Percentiles rank a stretch among this genome's conserved stretches.
These are phyloP conservation scores for Thalassiosira exigua DNA, from an alignment of 352 stramenopile species.

Conservation along the genomic window DNA sequence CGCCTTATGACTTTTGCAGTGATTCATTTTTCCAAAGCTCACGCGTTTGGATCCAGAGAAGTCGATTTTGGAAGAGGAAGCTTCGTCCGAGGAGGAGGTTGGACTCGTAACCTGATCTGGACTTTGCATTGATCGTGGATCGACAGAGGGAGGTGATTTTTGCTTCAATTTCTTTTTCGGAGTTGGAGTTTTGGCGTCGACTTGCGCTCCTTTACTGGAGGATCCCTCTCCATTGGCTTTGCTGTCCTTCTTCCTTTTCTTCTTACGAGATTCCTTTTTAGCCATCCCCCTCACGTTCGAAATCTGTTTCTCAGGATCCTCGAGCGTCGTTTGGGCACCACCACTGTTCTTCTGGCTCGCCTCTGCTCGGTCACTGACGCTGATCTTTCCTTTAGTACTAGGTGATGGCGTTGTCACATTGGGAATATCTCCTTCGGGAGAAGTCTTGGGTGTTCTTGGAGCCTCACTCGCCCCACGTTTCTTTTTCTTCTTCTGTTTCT, in stretches of 20 bases:
- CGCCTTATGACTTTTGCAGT: conserved; percentile 77
- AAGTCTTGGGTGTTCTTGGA: too few species aligned
- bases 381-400: too few species aligned
- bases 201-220: conserved; percentile 28
- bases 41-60: conserved; percentile 59
- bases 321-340: conserved; percentile 46
- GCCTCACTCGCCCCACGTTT: too few species aligned
- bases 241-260: conserved; percentile 46
- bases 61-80: not conserved
- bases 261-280: conserved; percentile 33
- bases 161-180: conserved; percentile 47
- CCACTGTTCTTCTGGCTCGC: conserved; percentile 44
- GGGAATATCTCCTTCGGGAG: too few species aligned
- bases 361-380: too few species aligned
- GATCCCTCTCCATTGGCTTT: conserved; percentile 37
- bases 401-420: too few species aligned
- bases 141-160: conserved; percentile 33
- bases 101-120: conserved; percentile 24
- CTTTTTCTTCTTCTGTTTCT: too few species aligned
- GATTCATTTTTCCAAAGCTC: conserved; percentile 75
- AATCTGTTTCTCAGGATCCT: conserved; percentile 23
- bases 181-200: conserved; percentile 18
- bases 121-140: conserved; percentile 47
- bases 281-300: conserved; percentile 5
- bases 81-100: conserved; percentile 9